Percentiles rank a stretch among this genome's conserved stretches.
phyloP scores from a whole-genome alignment of 2,329 filamentous ascomycete genomes.

The Emericellopsis cladophorae region DNA sequence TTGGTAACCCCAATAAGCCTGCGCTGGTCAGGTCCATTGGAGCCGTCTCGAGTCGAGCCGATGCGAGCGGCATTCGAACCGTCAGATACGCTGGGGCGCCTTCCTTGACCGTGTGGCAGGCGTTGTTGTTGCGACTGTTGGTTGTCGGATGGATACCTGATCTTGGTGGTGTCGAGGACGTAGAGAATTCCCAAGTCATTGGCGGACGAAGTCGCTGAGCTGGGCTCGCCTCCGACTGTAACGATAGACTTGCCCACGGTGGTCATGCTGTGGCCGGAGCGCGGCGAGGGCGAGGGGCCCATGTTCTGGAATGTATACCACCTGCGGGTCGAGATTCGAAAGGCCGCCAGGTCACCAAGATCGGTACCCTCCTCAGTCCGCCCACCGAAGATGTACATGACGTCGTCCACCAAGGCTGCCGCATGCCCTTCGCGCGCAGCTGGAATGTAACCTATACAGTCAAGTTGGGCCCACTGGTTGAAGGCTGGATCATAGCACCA shows the following conservation, averaged over 20 bases:
- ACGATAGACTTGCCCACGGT: slow-evolving; percentile 85
- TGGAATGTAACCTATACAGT: slow-evolving; percentile 96
- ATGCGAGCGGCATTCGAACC: slow-evolving; percentile 17
- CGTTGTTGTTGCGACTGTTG: slow-evolving; percentile 19
- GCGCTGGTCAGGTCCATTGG: slow-evolving; percentile 35
- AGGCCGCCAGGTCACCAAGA: slow-evolving; percentile 81
- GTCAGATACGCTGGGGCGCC: slow-evolving; percentile 30
- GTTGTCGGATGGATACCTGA: slow-evolving; percentile 78
- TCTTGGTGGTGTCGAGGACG: slow-evolving; percentile 88
- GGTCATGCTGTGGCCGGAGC: slow-evolving; percentile 97
- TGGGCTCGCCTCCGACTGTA: slow-evolving; percentile 87
- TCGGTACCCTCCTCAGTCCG: slow-evolving; percentile 89
- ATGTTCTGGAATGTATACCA: slow-evolving; percentile 99
- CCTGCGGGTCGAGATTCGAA: slow-evolving; percentile 60
- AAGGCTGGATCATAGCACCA: slow-evolving; percentile 84
- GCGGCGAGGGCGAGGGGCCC: slow-evolving; percentile 85
- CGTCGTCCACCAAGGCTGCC: slow-evolving; percentile 84
- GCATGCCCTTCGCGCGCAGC: slow-evolving; percentile 89
- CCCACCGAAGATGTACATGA: slow-evolving; percentile 98
- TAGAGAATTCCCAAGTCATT: slow-evolving; percentile 83
- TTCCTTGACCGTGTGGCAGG: slow-evolving; percentile 16
- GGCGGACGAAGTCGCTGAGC: slow-evolving; percentile 67
- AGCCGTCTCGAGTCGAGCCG: slow-evolving; percentile 34
- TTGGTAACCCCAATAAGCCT: slow-evolving; percentile 26
- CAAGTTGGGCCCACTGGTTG: slow-evolving; percentile 77